Evolutionary conservation across 1,139 yeast species (phyloP), one percentile per base, ranked within the genome.

Genomic region (Lodderomyces margitis): DNA sequence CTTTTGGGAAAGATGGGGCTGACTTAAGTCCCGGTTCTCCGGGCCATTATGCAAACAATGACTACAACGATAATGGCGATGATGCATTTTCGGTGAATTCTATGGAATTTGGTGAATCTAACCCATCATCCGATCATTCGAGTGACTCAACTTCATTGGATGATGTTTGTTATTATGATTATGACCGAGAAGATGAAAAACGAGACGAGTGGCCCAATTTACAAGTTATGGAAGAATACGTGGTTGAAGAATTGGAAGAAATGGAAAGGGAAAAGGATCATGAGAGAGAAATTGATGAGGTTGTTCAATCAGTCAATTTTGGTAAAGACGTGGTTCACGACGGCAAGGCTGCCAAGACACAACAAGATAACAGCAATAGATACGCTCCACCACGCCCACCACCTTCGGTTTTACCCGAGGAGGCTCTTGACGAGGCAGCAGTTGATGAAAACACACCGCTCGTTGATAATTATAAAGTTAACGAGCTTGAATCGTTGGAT

Each of bases 141-240:
- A 79, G 89, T 21, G 82, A 80, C 44, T 81, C 92, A 5, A 68
- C 77, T 1, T 85, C 96, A 0, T 65, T 91, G 45, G 91, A 85
- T 57, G 98, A 92, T 61, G 98, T 92, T 20, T 87, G 95, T 57
- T 78, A 86, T 58, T 94, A 94, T 1, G 74, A 70, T 41, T 70
- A 70, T 51, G 67, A 68, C 46, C 71, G 63, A 34, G 59, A 56
- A 34, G 61, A 56, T 30, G 53, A 49, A 34, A 44, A 46, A 12
- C 42, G 49, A 2, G 50, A 44, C 34, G 53, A 53, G 36, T 91
- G 97, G 98, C 98, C 98, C 1, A 97, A 92, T 56, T 67, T 87
- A 31, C 58, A 69, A 30, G 78, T 87, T 1, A 65, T 91, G 48
- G 83, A 82, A 49, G 96, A 88, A 50, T 91, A 83, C 59, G 81